phyloP scores from a whole-genome alignment of 1,284 basidiomycete genomes.

The Fomitopsis schrenkii region DNA sequence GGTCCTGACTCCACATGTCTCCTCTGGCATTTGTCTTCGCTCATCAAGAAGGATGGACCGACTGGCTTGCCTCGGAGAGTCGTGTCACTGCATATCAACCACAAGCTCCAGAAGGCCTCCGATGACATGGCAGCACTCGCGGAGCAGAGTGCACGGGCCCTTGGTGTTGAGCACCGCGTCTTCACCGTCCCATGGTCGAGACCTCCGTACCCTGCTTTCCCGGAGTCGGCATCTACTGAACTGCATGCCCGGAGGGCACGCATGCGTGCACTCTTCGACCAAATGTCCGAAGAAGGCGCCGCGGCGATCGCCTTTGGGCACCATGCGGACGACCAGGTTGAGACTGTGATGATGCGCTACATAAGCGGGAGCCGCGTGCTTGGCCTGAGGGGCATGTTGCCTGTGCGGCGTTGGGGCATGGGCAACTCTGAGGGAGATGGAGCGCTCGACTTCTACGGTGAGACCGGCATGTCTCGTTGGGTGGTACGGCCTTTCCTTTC shows the following conservation, averaged over 20 bases:
- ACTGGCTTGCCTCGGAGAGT: constrained; percentile 26
- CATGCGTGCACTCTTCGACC: constrained; percentile 48
- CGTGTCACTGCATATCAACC: constrained; percentile 64
- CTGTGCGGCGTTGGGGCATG: constrained; percentile 73
- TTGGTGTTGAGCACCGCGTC: constrained; percentile 46
- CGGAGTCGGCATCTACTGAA: constrained; percentile 41
- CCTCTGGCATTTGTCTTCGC: constrained; percentile 52
- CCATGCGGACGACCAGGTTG: constrained; percentile 77
- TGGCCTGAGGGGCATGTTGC: constrained; percentile 64
- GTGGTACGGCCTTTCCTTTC: constrained; percentile 64
- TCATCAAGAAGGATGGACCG: constrained; percentile 4
- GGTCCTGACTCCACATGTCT: constrained; percentile 78
- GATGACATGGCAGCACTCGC: constrained; percentile 49
- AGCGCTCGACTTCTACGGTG: constrained; percentile 27
- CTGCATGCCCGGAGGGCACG: constrained; percentile 53
- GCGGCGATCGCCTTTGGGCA: constrained; percentile 60
- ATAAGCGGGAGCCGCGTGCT: constrained; percentile 47
- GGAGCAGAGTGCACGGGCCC: constrained; percentile 33
- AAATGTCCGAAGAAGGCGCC: constrained; percentile 37
- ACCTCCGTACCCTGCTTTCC: constrained; percentile 42
- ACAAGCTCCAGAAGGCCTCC: constrained; percentile 58
- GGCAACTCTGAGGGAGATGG: constrained; percentile 33
- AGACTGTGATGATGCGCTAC: constrained; percentile 70
- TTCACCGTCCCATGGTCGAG: constrained; percentile 53
- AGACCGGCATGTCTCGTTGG: constrained; percentile 60